These are phyloP conservation scores for Neurospora crassa DNA, from an alignment of 2,329 filamentous ascomycete species.

Conservation along the genomic window DNA sequence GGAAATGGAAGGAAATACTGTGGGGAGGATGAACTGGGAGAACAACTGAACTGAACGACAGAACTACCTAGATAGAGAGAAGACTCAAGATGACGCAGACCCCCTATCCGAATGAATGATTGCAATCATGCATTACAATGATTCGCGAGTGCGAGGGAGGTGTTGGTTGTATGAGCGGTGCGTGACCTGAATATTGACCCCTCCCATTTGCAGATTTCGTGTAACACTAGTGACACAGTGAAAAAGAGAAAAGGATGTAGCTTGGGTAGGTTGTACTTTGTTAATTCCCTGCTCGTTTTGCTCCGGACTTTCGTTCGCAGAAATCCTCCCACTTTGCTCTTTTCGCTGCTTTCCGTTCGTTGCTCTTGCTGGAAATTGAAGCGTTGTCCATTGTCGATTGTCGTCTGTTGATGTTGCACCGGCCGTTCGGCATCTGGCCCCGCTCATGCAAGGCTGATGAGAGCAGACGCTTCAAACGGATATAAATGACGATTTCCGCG, in stretches of 20 bases:
- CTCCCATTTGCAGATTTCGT: not conserved
- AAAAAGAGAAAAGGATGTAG: too few relatives aligned
- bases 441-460: not conserved
- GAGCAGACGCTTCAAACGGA: not conserved
- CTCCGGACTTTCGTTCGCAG: not conserved
- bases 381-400: not conserved
- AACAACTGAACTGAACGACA: not conserved
- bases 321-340: not conserved
- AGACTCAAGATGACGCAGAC: not conserved
- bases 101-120: not conserved
- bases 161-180: not conserved
- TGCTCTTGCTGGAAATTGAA: not conserved
- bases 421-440: not conserved
- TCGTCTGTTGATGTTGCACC: not conserved
- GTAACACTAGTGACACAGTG: not conserved
- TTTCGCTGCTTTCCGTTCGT: not conserved
- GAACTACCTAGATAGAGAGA: not conserved
- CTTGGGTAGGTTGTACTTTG: too few relatives aligned
- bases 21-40: not conserved
- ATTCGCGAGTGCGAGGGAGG: not conserved
- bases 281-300: not conserved
- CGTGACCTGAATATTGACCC: not conserved
- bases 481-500: not conserved
- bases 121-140: not conserved
- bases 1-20: not conserved